Conservation (phyloP, 768 basidiomycete species). For the Tulasnella sp. region DNA sequence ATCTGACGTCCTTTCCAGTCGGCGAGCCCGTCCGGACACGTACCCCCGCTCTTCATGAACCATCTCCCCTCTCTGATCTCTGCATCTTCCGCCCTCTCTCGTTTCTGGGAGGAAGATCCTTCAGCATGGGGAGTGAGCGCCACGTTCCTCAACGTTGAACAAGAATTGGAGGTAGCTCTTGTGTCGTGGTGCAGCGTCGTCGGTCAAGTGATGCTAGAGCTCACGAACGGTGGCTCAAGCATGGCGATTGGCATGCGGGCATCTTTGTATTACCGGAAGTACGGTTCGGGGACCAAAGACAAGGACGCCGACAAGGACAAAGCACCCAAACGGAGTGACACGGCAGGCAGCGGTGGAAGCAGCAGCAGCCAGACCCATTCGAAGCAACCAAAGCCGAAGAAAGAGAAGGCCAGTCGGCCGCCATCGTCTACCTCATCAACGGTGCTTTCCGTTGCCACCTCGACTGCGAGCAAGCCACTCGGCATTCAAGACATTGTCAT, state of each 20-base stretch:
- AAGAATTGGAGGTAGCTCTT: conserved; percentile 42
- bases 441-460: background rate
- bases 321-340: conserved; percentile 16
- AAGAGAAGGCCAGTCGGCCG: background rate
- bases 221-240: background rate
- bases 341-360: background rate
- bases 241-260: background rate
- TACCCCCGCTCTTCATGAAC: conserved; percentile 40
- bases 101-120: conserved; percentile 45
- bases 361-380: background rate
- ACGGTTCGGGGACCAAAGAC: conserved; percentile 2
- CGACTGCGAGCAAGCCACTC: conserved; percentile 20
- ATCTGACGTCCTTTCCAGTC: background rate
- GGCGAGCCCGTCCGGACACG: conserved; percentile 18
- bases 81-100: conserved; percentile 40
- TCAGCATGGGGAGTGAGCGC: conserved; percentile 52
- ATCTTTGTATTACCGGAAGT: conserved; percentile 14
- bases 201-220: conserved; percentile 30
- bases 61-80: conserved; percentile 41
- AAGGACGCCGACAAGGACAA: background rate
- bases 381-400: background rate
- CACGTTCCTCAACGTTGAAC: conserved; percentile 43
- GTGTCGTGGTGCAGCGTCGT: conserved; percentile 45
- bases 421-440: background rate
- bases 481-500: conserved; percentile 49